Evolutionary conservation across 2,329 filamentous ascomycete species (phyloP).

Genomic region (Xylaria sp.): DNA sequence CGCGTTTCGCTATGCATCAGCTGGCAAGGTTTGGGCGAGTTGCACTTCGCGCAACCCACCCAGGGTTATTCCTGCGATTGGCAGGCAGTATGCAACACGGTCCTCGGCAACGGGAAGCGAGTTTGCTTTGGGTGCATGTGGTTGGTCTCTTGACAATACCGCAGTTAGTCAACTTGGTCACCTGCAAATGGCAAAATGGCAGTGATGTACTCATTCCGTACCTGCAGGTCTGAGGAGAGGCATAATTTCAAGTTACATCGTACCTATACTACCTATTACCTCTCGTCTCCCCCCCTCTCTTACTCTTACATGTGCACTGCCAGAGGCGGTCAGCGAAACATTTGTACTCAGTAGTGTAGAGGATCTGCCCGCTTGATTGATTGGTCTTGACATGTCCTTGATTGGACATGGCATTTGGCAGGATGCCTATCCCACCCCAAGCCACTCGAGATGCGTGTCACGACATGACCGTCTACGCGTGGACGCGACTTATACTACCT

Average conservation of each 20-base stretch:
- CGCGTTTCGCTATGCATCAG: slow-evolving; percentile 16
- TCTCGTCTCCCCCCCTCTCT: background rate
- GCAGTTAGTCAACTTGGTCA: slow-evolving; percentile 4
- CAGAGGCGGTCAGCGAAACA: slow-evolving; percentile 9
- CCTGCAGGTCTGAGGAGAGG: slow-evolving; percentile 11
- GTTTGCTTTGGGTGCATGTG: background rate
- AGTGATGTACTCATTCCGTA: background rate
- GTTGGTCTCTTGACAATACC: slow-evolving; percentile 1
- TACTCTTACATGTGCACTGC: background rate
- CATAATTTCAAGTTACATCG: slow-evolving; percentile 10
- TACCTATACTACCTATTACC: background rate
- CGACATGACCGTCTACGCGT: slow-evolving; percentile 16
- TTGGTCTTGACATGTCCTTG: background rate
- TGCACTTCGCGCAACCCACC: no score
- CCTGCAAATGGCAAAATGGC: background rate
- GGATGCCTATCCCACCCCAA: slow-evolving; percentile 6
- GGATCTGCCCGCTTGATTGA: background rate
- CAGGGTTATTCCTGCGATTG: no score
- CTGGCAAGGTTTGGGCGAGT: background rate
- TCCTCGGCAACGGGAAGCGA: background rate
- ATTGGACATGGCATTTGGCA: background rate
- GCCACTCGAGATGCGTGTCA: slow-evolving; percentile 13
- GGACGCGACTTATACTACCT: slow-evolving; percentile 2
- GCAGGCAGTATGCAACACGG: background rate
- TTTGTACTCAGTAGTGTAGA: no score